These are phyloP conservation scores for Malus fusca DNA, from an alignment of 306 rosid genomes.

Conservation along the genomic window DNA sequence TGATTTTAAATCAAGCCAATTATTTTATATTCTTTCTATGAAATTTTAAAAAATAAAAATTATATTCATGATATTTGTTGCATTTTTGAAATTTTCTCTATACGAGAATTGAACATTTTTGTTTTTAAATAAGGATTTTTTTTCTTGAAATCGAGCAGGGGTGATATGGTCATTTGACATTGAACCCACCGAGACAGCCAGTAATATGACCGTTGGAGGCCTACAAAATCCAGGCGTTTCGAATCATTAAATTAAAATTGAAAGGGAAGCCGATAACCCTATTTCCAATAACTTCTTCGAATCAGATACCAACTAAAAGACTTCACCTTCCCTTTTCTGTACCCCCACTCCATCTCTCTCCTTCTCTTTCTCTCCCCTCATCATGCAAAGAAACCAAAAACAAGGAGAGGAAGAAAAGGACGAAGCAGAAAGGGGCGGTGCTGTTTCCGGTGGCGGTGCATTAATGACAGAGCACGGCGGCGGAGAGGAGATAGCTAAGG, in stretches of 20 bases:
- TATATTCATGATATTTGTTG: too few species aligned
- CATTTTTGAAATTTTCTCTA: too few species aligned
- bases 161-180: not conserved
- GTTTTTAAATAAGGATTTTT: not conserved
- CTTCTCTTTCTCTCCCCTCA: not conserved
- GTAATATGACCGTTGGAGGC: conserved; percentile 55
- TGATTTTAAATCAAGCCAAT: not conserved
- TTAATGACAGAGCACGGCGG: conserved; percentile 31
- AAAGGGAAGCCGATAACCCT: not conserved
- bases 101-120: too few species aligned
- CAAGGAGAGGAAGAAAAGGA: not conserved
- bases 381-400: conserved; percentile 22
- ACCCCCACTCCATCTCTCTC: not conserved
- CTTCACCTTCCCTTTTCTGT: not conserved
- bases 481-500: conserved; percentile 10
- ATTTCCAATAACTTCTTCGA: conserved; percentile 6
- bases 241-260: not conserved
- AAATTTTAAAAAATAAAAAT: too few species aligned
- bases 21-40: not conserved
- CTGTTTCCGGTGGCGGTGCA: not conserved
- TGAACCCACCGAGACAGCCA: not conserved
- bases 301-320: conserved; percentile 27
- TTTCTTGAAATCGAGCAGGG: not conserved
- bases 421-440: conserved; percentile 1
- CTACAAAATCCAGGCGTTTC: conserved; percentile 13